Percentiles rank a stretch among this genome's conserved stretches.
Conservation (phyloP, 139 green algal genomes). For the Chlorella sp. region DNA sequence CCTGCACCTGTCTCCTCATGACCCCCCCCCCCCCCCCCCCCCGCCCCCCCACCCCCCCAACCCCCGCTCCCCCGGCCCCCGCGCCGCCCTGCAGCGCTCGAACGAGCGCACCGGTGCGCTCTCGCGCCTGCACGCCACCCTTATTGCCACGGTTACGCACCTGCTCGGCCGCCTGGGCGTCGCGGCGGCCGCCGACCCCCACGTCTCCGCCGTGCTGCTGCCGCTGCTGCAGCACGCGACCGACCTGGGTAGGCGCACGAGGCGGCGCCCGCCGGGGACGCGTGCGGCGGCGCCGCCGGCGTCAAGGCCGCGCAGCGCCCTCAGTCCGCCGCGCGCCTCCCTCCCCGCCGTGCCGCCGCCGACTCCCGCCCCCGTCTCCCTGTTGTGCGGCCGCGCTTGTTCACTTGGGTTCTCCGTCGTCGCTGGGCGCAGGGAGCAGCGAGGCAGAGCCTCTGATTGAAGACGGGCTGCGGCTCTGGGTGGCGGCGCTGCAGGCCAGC, state of each 20-base stretch:
- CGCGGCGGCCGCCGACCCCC: slow-evolving; percentile 42
- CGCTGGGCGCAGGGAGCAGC: slow-evolving; percentile 18
- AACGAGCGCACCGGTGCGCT: slow-evolving; percentile 47
- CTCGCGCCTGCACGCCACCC: slow-evolving; percentile 63
- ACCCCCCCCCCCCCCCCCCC: no score
- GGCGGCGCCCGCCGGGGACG: neutral
- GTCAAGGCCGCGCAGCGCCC: neutral
- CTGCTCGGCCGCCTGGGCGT: slow-evolving; percentile 61
- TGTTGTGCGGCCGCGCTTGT: neutral
- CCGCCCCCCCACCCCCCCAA: no score
- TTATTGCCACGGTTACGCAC: slow-evolving; percentile 76
- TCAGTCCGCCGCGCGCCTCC: neutral
- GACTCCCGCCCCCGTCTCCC: neutral
- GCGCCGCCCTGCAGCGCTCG: no score
- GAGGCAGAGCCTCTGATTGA: slow-evolving; percentile 67
- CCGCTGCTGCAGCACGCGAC: slow-evolving; percentile 67
- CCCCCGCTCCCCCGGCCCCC: no score
- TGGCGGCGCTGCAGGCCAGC: slow-evolving; percentile 24
- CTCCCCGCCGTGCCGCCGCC: no score
- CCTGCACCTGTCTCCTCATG: no score
- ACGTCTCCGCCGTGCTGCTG: slow-evolving; percentile 60
- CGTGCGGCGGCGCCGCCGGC: neutral
- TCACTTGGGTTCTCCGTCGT: neutral
- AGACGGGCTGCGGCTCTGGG: slow-evolving; percentile 52
- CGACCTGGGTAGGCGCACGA: slow-evolving; percentile 17